Evolutionary conservation across 148 eudicot species (phyloP).

Genomic region (Arctostaphylos glauca): DNA sequence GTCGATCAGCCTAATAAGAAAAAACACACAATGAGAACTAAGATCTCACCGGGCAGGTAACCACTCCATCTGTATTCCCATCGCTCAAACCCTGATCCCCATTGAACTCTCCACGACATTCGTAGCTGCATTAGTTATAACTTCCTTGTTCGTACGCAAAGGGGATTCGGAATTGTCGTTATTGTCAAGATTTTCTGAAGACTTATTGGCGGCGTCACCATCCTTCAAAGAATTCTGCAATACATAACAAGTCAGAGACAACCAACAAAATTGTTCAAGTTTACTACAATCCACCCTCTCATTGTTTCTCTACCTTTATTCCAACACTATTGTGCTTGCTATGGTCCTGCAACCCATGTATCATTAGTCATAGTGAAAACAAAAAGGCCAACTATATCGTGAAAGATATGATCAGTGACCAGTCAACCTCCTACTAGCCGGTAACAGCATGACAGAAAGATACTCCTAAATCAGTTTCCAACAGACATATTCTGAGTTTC

Average conservation of each 20-base stretch:
- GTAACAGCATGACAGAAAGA: not conserved
- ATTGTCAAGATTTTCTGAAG: not conserved
- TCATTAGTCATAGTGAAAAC: not conserved
- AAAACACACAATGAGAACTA: not conserved
- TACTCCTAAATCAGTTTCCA: not conserved
- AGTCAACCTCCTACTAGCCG: not conserved
- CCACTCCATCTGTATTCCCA: constrained; percentile 16
- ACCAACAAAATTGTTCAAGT: not conserved
- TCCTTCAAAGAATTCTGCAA: constrained; percentile 15
- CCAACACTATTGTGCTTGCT: constrained; percentile 14
- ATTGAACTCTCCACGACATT: too few species aligned
- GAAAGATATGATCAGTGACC: not conserved
- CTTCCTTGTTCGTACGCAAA: too few species aligned
- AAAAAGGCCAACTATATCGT: not conserved
- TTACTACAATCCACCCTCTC: not conserved
- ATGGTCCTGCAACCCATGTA: constrained; percentile 24
- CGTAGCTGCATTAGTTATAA: too few species aligned
- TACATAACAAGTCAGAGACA: not conserved
- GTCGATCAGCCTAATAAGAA: not conserved
- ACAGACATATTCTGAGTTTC: too few species aligned
- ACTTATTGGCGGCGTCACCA: constrained; percentile 8
- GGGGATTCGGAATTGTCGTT: too few species aligned
- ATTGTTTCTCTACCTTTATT: constrained; percentile 13
- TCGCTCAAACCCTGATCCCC: not conserved
- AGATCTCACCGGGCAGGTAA: constrained; percentile 22